phyloP scores from a whole-genome alignment of 345 rosid genomes.

The Cardiospermum halicacabum region DNA sequence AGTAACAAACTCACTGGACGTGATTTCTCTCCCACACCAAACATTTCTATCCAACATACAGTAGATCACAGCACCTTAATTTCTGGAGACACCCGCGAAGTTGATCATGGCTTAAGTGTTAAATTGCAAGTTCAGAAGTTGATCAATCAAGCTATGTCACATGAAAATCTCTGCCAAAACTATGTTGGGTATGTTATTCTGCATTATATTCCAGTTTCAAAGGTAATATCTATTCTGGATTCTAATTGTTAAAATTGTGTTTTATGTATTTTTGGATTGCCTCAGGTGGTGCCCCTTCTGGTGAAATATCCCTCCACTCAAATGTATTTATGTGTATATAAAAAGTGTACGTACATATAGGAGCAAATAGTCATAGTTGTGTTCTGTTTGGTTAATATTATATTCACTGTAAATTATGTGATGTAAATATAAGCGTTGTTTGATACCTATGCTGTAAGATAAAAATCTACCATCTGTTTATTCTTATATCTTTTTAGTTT shows the following conservation, averaged over 20 bases:
- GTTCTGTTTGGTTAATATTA: too few relatives aligned
- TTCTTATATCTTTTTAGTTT: too few relatives aligned
- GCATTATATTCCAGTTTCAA: neutral
- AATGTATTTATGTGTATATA: slow-evolving; percentile 3
- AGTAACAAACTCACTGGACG: slow-evolving; percentile 92
- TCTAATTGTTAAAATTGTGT: too few relatives aligned
- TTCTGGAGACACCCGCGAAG: slow-evolving; percentile 80
- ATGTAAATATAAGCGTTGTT: too few relatives aligned
- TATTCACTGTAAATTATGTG: too few relatives aligned
- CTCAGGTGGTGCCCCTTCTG: slow-evolving; percentile 98
- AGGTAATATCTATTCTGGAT: too few relatives aligned
- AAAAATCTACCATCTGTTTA: too few relatives aligned
- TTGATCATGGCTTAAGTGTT: slow-evolving; percentile 83
- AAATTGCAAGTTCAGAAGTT: slow-evolving; percentile 96
- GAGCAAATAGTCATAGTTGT: neutral
- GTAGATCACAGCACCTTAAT: slow-evolving; percentile 67
- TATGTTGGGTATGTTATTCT: slow-evolving; percentile 81
- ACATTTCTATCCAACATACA: slow-evolving; percentile 43
- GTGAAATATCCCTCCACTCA: slow-evolving; percentile 33
- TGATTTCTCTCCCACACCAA: slow-evolving; percentile 59
- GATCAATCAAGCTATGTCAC: slow-evolving; percentile 79
- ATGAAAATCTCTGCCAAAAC: slow-evolving; percentile 93
- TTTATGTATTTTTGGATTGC: neutral
- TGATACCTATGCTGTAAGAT: too few relatives aligned
- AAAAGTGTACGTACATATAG: slow-evolving; percentile 18